Evolutionary conservation across 768 basidiomycete species (phyloP).

Genomic region (Termitomyces sp.): DNA sequence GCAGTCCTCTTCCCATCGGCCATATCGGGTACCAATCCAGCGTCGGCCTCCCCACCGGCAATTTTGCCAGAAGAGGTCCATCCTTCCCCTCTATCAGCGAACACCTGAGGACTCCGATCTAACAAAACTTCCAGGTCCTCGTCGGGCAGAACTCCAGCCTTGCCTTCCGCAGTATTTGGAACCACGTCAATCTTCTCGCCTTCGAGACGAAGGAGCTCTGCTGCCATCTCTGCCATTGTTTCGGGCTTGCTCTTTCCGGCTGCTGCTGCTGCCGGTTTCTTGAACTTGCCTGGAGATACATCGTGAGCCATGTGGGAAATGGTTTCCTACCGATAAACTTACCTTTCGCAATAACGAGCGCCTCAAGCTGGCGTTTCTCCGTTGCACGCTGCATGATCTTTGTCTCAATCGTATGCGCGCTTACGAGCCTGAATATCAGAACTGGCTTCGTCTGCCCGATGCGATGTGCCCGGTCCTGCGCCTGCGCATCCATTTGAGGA

Average conservation of each 20-base stretch:
- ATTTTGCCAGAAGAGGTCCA: conserved; percentile 52
- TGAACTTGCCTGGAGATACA: conserved; percentile 65
- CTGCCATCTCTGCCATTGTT: conserved; percentile 77
- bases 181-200: conserved; percentile 90
- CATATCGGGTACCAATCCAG: not conserved
- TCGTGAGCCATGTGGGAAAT: not conserved
- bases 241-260: conserved; percentile 47
- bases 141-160: conserved; percentile 73
- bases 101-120: conserved; percentile 74
- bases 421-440: conserved; percentile 83
- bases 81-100: conserved; percentile 61
- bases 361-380: conserved; percentile 88
- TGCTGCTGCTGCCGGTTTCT: conserved; percentile 54
- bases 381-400: conserved; percentile 85
- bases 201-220: conserved; percentile 71
- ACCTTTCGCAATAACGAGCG: conserved; percentile 93
- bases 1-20: conserved; percentile 39
- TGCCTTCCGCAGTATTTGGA: conserved; percentile 62
- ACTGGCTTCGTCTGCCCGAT: conserved; percentile 94
- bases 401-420: conserved; percentile 86
- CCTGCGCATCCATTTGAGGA: conserved; percentile 96
- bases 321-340: not conserved
- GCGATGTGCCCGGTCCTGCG: conserved; percentile 92
- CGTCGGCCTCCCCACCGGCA: not conserved
- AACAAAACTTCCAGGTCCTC: conserved; percentile 75